These are phyloP conservation scores for Mycena galopus DNA, from an alignment of 768 basidiomycete species.

Conservation along the genomic window DNA sequence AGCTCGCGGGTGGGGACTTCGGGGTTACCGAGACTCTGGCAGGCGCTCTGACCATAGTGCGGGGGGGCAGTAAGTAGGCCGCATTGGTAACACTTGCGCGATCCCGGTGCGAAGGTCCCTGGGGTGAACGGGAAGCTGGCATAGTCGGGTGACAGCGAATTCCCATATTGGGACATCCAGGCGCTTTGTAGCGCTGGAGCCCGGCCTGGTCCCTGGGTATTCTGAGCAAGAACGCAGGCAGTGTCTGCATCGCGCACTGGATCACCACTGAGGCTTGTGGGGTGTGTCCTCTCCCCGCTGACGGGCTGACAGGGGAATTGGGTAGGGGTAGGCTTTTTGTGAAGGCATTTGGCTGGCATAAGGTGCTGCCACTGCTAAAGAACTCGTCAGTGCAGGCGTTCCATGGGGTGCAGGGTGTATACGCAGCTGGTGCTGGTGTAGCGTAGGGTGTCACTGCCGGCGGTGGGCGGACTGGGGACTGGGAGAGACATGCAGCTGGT, in stretches of 20 bases:
- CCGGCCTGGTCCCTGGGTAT: slow-evolving; percentile 12
- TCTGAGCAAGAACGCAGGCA: background rate
- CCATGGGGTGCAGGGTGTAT: background rate
- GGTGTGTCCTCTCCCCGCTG: background rate
- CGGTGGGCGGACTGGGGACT: background rate
- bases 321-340: background rate
- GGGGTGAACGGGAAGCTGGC: slow-evolving; percentile 14
- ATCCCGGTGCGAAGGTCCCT: slow-evolving; percentile 6
- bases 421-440: background rate
- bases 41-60: background rate
- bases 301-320: background rate
- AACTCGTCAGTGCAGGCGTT: background rate
- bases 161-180: slow-evolving; percentile 18
- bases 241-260: background rate
- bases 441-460: background rate
- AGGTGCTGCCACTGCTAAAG: slow-evolving; percentile 4
- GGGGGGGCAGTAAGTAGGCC: slow-evolving; percentile 2
- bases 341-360: background rate
- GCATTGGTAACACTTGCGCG: slow-evolving; percentile 21
- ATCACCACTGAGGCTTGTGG: slow-evolving; percentile 5
- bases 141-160: background rate
- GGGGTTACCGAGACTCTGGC: background rate
- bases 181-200: background rate
- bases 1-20: slow-evolving; percentile 1
- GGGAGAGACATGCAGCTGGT: background rate